Conservation (phyloP, 192 early-diverging fungal species). For the Diversispora eburnea region DNA sequence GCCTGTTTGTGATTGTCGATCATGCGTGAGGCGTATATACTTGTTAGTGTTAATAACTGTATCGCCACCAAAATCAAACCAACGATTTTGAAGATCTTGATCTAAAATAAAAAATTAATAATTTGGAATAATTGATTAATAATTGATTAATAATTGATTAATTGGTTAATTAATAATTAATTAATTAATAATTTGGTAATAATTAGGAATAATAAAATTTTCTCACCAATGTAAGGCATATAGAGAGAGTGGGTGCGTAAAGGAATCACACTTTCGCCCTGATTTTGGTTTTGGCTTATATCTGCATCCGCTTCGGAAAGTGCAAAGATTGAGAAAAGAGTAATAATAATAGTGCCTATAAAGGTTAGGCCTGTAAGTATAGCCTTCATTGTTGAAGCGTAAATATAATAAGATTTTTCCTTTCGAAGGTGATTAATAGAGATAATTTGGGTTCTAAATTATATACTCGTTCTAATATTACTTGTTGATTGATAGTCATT, state of each 20-base stretch:
- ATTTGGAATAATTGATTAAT: not conserved
- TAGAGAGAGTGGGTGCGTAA: conserved; percentile 50
- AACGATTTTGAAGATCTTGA: conserved; percentile 75
- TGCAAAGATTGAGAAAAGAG: not conserved
- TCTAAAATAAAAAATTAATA: conserved; percentile 38
- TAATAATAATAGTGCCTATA: not conserved
- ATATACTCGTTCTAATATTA: too few species aligned
- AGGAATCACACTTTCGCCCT: conserved; percentile 25
- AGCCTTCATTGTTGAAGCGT: not conserved
- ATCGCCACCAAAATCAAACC: conserved; percentile 96
- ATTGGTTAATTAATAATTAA: not conserved
- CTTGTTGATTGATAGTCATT: too few species aligned
- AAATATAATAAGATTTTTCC: too few species aligned
- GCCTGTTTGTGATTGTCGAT: conserved; percentile 74
- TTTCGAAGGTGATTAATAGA: too few species aligned
- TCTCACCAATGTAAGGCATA: conserved; percentile 58
- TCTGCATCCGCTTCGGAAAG: not conserved
- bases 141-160: conserved; percentile 1
- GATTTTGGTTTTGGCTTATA: not conserved
- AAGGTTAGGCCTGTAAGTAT: not conserved
- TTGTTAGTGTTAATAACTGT: conserved; percentile 83
- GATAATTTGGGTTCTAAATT: too few species aligned
- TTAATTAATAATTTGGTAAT: too few species aligned
- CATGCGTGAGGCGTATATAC: conserved; percentile 82
- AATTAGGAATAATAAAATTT: too few species aligned